phyloP scores from a whole-genome alignment of 2,329 filamentous ascomycete species.

The Trichoderma polysporum region DNA sequence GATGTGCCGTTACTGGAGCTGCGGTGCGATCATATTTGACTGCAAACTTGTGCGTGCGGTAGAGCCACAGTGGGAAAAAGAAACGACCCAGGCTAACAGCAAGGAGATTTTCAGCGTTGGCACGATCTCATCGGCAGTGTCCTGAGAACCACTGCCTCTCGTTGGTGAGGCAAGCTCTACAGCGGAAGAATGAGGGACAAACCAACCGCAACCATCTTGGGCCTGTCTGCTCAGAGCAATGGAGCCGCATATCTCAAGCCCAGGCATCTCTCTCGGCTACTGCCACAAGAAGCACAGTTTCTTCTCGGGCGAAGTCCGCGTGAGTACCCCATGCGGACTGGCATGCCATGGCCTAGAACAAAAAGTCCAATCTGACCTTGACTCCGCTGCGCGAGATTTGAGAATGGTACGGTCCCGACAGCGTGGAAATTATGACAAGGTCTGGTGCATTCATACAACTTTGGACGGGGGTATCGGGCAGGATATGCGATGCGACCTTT shows the following conservation, averaged over 20 bases:
- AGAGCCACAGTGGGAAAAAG: background rate
- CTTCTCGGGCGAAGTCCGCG: constrained; percentile 7
- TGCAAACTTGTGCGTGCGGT: background rate
- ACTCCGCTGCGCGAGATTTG: constrained; percentile 13
- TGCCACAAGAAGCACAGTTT: background rate
- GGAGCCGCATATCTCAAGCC: constrained; percentile 3
- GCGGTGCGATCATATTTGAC: background rate
- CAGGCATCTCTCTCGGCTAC: background rate
- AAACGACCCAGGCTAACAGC: background rate
- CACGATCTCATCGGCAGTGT: constrained; percentile 9
- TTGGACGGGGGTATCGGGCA: background rate
- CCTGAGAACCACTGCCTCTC: background rate
- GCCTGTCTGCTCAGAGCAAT: background rate
- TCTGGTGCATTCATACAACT: background rate
- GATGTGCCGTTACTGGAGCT: constrained; percentile 3
- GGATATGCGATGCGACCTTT: background rate
- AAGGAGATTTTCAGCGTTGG: background rate
- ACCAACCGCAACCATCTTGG: background rate
- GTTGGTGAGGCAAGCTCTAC: constrained; percentile 5
- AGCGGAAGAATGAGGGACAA: background rate
- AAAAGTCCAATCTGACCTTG: background rate
- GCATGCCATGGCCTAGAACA: background rate
- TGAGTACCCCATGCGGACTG: background rate
- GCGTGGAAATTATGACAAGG: constrained; percentile 18
- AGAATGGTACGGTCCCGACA: constrained; percentile 11